These are phyloP conservation scores for Erysimum pusillum DNA, from an alignment of 441 rosid species.

Conservation along the genomic window DNA sequence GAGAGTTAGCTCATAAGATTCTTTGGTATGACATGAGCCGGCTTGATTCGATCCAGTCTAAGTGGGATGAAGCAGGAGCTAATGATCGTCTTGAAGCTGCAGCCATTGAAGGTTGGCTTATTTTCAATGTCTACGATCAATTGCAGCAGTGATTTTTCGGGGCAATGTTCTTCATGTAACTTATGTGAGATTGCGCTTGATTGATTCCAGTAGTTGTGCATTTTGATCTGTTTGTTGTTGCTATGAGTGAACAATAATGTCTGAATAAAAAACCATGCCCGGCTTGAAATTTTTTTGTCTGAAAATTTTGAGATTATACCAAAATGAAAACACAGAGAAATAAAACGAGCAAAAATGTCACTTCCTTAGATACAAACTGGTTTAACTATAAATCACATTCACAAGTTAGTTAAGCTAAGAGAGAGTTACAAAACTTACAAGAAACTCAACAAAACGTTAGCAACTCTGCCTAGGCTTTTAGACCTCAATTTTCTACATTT, in stretches of 20 bases:
- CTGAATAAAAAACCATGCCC: slow-evolving; percentile 24
- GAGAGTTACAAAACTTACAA: slow-evolving; percentile 31
- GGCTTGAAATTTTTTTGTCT: slow-evolving; percentile 1
- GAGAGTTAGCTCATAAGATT: slow-evolving; percentile 48
- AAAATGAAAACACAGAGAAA: neutral
- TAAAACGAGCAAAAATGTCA: slow-evolving; percentile 9
- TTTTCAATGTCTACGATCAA: slow-evolving; percentile 47
- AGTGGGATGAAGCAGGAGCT: slow-evolving; percentile 42
- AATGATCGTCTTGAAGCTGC: slow-evolving; percentile 52
- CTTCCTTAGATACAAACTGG: slow-evolving; percentile 16
- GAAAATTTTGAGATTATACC: neutral
- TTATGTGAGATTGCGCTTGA: slow-evolving; percentile 30
- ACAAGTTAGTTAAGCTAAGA: slow-evolving; percentile 34
- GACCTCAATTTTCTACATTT: slow-evolving; percentile 4
- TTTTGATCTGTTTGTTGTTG: slow-evolving; percentile 20
- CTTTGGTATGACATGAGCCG: slow-evolving; percentile 49
- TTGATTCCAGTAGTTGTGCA: neutral
- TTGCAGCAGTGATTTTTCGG: slow-evolving; percentile 34
- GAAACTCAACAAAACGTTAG: slow-evolving; percentile 32
- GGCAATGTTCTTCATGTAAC: neutral
- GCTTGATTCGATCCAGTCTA: slow-evolving; percentile 45
- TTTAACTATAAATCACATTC: slow-evolving; percentile 35
- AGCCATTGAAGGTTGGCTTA: slow-evolving; percentile 51
- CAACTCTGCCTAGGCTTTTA: slow-evolving; percentile 25
- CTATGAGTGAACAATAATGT: slow-evolving; percentile 34